Conservation (phyloP, 306 rosid species). For the Prunus dulcis region DNA sequence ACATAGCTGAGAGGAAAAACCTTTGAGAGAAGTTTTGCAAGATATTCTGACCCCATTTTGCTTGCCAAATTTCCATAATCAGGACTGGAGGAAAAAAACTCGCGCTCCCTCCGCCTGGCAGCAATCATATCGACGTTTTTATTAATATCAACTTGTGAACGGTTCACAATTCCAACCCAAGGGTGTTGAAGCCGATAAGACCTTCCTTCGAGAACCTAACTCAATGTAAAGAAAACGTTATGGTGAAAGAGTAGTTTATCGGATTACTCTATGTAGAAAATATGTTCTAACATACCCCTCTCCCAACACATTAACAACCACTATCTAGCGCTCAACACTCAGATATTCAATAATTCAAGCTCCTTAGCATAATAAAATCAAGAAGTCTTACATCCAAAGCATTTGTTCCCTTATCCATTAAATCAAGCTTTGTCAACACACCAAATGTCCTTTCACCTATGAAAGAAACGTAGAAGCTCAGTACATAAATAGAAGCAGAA, state of each 20-base stretch:
- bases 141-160: slow-evolving; percentile 55
- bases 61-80: slow-evolving; percentile 42
- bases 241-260: neutral
- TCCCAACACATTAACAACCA: neutral
- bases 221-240: neutral
- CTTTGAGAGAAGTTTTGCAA: slow-evolving; percentile 53
- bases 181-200: slow-evolving; percentile 49
- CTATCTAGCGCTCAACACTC: slow-evolving; percentile 17
- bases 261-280: neutral
- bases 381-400: slow-evolving; percentile 67
- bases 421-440: slow-evolving; percentile 88
- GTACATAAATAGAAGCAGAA: neutral
- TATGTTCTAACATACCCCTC: neutral
- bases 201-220: slow-evolving; percentile 53
- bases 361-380: slow-evolving; percentile 12
- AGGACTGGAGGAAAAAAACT: slow-evolving; percentile 37
- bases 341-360: slow-evolving; percentile 15
- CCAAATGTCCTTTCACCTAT: slow-evolving; percentile 87
- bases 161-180: slow-evolving; percentile 59
- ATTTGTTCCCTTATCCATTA: slow-evolving; percentile 96
- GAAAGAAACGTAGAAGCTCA: slow-evolving; percentile 4
- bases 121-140: slow-evolving; percentile 43
- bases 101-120: slow-evolving; percentile 44
- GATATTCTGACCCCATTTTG: slow-evolving; percentile 56
- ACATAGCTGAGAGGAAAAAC: slow-evolving; percentile 15